phyloP scores from a whole-genome alignment of 2,329 filamentous ascomycete genomes.

The Clarireedia homoeocarpa region DNA sequence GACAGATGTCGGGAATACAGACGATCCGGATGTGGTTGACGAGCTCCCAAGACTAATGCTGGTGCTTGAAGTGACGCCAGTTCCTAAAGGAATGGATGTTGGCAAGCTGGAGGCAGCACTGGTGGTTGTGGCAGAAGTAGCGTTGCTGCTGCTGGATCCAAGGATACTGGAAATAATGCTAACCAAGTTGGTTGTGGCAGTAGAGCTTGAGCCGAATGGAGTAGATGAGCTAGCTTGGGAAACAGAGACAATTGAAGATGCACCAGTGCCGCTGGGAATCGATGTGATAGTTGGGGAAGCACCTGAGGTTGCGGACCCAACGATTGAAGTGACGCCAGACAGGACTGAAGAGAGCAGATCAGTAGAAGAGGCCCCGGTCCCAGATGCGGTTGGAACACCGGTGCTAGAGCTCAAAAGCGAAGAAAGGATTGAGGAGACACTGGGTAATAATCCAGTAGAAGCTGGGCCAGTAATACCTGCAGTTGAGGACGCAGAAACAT shows the following conservation, averaged over 20 bases:
- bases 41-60: slow-evolving; percentile 5
- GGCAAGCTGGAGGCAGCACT: neutral
- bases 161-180: slow-evolving; percentile 13
- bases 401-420: neutral
- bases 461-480: slow-evolving; percentile 4
- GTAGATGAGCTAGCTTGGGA: neutral
- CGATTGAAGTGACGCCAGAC: neutral
- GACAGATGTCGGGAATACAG: neutral
- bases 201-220: neutral
- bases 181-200: slow-evolving; percentile 1
- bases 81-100: neutral
- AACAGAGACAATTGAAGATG: neutral
- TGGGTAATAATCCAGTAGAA: neutral
- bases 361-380: neutral
- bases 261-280: neutral
- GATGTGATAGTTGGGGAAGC: neutral
- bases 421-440: neutral
- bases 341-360: neutral
- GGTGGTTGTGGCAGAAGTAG: neutral
- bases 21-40: neutral
- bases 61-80: neutral
- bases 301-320: slow-evolving; percentile 2
- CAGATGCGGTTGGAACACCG: neutral
- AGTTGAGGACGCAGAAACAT: slow-evolving; percentile 2
- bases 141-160: neutral